phyloP scores from a whole-genome alignment of 805 yeast species.

The Scheffersomyces stipitis region DNA sequence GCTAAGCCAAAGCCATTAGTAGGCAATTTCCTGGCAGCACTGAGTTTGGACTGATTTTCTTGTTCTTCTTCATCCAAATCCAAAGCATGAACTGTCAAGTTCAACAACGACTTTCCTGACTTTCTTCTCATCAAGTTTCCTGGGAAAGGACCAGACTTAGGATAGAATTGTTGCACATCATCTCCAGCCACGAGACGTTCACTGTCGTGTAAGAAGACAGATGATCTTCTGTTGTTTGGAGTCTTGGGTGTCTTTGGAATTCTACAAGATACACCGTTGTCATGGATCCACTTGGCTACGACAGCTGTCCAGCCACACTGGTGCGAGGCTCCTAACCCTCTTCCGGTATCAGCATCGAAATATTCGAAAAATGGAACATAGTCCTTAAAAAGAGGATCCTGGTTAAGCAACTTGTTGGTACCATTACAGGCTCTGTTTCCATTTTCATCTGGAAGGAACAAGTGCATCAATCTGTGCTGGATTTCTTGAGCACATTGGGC shows the following conservation, averaged over 20 bases:
- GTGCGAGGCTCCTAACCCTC: slow-evolving; percentile 91
- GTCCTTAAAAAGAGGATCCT: slow-evolving; percentile 72
- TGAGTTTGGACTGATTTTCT: slow-evolving; percentile 14
- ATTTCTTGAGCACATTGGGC: slow-evolving; percentile 90
- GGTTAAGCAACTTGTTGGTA: slow-evolving; percentile 50
- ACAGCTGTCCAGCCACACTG: slow-evolving; percentile 97
- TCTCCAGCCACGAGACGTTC: slow-evolving; percentile 22
- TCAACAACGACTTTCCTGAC: slow-evolving; percentile 71
- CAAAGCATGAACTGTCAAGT: slow-evolving; percentile 63
- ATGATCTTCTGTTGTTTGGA: slow-evolving; percentile 23
- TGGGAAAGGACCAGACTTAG: slow-evolving; percentile 48
- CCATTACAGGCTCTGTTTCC: slow-evolving; percentile 80
- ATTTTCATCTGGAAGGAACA: slow-evolving; percentile 67
- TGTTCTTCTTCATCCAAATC: slow-evolving; percentile 67
- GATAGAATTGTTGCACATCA: slow-evolving; percentile 43
- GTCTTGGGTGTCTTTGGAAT: slow-evolving; percentile 46
- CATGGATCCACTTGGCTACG: slow-evolving; percentile 88
- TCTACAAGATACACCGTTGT: slow-evolving; percentile 73
- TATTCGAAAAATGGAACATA: slow-evolving; percentile 80
- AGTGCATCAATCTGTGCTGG: slow-evolving; percentile 78
- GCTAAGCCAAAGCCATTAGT: slow-evolving; percentile 17
- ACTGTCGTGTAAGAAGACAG: slow-evolving; percentile 19
- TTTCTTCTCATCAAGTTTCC: slow-evolving; percentile 62
- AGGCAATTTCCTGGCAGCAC: slow-evolving; percentile 16
- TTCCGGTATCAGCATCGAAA: slow-evolving; percentile 91